A percentile compares a stretch with the other conserved stretches of the same genome.
Conservation (phyloP, 306 rosid species). For the Begonia loranthoides region DNA sequence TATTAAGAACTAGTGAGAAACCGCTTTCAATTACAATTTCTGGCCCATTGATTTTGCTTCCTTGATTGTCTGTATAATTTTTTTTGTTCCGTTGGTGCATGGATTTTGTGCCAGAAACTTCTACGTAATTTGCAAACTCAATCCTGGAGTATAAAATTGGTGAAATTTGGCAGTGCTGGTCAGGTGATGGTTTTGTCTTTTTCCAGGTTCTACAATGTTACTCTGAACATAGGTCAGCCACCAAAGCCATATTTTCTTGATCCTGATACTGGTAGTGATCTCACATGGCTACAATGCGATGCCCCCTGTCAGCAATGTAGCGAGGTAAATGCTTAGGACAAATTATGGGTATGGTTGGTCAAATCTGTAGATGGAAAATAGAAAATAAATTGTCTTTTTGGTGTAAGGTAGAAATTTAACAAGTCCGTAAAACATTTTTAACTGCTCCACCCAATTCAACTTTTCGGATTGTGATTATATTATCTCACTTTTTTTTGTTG, state of each 20-base stretch:
- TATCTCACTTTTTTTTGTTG: too few species aligned
- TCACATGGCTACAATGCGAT: slow-evolving; percentile 97
- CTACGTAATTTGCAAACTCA: neutral
- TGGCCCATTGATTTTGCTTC: too few species aligned
- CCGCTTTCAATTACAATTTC: too few species aligned
- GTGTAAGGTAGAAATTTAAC: too few species aligned
- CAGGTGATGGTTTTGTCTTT: slow-evolving; percentile 2
- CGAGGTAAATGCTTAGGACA: slow-evolving; percentile 32
- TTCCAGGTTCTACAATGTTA: slow-evolving; percentile 73
- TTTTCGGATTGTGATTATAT: too few species aligned
- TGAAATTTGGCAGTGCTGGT: neutral
- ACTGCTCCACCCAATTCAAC: too few species aligned
- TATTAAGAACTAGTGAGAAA: too few species aligned
- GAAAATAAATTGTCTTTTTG: neutral
- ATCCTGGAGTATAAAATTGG: neutral
- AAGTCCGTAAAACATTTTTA: too few species aligned
- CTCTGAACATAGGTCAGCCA: slow-evolving; percentile 71
- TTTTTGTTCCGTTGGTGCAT: too few species aligned
- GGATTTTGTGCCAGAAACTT: neutral
- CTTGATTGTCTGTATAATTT: too few species aligned
- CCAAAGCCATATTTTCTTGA: slow-evolving; percentile 81
- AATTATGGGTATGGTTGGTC: too few species aligned
- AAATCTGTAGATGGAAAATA: neutral
- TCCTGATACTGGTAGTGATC: slow-evolving; percentile 93
- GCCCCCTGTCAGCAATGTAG: slow-evolving; percentile 68